phyloP scores from a whole-genome alignment of 345 rosid genomes.

The Arabidopsis suecica region DNA sequence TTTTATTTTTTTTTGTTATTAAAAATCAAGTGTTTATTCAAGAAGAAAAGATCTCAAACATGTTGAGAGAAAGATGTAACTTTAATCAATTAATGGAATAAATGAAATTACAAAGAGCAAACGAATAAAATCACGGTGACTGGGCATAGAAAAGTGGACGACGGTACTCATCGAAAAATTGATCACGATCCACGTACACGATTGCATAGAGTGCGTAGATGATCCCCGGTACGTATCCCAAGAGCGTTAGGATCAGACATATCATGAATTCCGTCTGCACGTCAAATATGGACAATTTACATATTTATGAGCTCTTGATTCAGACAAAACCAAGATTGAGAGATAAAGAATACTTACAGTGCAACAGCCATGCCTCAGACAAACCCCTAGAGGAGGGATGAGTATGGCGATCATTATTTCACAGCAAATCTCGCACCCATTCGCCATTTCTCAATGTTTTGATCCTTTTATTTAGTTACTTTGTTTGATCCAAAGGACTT shows the following conservation, averaged over 20 bases:
- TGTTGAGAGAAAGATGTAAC: constrained; percentile 7
- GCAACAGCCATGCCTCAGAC: constrained; percentile 93
- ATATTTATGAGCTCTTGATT: background rate
- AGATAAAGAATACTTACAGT: constrained; percentile 49
- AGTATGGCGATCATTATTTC: constrained; percentile 79
- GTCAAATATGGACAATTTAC: background rate
- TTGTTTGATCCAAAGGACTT: background rate
- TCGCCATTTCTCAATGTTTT: constrained; percentile 57
- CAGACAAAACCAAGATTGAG: background rate
- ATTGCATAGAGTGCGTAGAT: constrained; percentile 92
- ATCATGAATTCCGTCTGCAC: constrained; percentile 81
- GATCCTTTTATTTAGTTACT: background rate
- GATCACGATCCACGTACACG: constrained; percentile 80
- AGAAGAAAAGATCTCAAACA: background rate
- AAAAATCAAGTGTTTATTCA: background rate
- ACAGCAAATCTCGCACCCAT: constrained; percentile 73
- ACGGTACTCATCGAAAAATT: constrained; percentile 83
- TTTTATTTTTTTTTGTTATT: no score
- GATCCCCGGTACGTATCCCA: constrained; percentile 89
- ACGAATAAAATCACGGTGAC: constrained; percentile 23
- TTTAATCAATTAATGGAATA: constrained; percentile 3
- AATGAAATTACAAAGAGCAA: background rate
- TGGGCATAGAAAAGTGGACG: constrained; percentile 67
- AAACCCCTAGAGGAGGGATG: constrained; percentile 88
- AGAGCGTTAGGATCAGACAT: constrained; percentile 75